Base-by-base conservation (phyloP, 2,329 filamentous ascomycete species). In the Torrubiellomyces zombiae region DNA sequence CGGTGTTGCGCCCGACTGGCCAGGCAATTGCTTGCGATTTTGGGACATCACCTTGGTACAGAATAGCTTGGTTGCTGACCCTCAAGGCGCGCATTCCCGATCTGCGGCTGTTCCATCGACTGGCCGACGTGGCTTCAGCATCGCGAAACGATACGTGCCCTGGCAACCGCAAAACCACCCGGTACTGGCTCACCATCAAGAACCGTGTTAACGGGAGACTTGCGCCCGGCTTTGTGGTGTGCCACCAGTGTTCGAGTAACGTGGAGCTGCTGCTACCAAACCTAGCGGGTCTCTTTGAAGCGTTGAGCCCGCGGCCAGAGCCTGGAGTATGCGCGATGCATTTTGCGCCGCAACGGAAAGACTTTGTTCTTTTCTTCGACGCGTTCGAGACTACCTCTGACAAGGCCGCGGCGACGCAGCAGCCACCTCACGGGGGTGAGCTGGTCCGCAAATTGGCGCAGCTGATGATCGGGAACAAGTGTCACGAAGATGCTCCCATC, bases 41-140 rank as follows among this genome's bases (percentile, higher is more conserved):
- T 48, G 80, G 79, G 16, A 63, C 69, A 9, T 63, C 60, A 1
- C 68, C 75, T 1, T 94, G 83, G 81, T 75, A 81, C 38, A 72
- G 80, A 15, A 70, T 93, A 19, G 83, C 83, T 1, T 92, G 78
- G 70, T 60, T 85, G 3, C 60, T 92, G 33, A 85, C 74, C 3
- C 55, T 78, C 26, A 82, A 83, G 47, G 68, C 80, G 35, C 53
- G 68, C 9, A 58, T 67, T 11, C 58, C 63, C 3, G 71, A 81
- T 34, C 53, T 89, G 20, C 64, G 67, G 9, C 52, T 91, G 5
- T 59, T 94, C 16, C 67, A 75, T 30, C 63, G 67, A 18, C 60
- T 93, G 17, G 72, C 75, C 5, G 62, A 66, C 7, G 63, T 81
- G 19, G 32, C 38, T 10, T 26, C 40, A 5, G 55, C 64, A 3